Evolutionary conservation across 2,329 filamentous ascomycete species (phyloP).

Genomic region (Stagonosporopsis rhizophila): DNA sequence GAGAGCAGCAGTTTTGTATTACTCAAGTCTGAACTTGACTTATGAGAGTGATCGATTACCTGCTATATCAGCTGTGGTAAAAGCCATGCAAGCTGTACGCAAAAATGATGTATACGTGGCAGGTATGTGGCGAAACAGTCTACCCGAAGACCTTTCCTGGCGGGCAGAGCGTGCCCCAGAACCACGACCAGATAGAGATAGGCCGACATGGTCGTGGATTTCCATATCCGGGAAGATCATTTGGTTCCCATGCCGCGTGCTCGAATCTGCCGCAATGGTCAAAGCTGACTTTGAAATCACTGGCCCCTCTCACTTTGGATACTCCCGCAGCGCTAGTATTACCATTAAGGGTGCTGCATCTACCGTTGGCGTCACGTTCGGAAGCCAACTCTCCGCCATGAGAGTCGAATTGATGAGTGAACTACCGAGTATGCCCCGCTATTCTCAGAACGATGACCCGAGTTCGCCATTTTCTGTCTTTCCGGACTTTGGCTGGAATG

Average conservation of each 20-base stretch:
- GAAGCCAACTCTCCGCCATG: too few relatives aligned
- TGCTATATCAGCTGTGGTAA: constrained; percentile 9
- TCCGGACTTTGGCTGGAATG: too few relatives aligned
- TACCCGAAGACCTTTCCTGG: not conserved
- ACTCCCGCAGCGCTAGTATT: not conserved
- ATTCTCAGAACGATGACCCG: not conserved
- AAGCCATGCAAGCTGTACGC: not conserved
- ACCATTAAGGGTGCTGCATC: not conserved
- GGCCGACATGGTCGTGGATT: not conserved
- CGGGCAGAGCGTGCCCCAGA: not conserved
- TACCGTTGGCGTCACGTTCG: not conserved
- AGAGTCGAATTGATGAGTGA: too few relatives aligned
- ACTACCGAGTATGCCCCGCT: not conserved
- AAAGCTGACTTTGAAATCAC: not conserved
- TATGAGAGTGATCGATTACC: constrained; percentile 11
- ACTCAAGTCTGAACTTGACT: constrained; percentile 8
- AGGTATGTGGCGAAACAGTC: constrained; percentile 17
- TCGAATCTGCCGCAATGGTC: not conserved
- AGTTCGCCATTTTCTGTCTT: too few relatives aligned
- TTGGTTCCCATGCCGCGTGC: not conserved
- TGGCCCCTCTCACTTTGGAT: not conserved
- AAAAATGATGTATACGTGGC: constrained; percentile 9
- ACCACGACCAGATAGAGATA: not conserved
- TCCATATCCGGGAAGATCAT: not conserved
- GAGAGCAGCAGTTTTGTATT: not conserved